Evolutionary conservation across 495 filamentous ascomycete genomes (phyloP).

Genomic region (Lophium mytilinum): DNA sequence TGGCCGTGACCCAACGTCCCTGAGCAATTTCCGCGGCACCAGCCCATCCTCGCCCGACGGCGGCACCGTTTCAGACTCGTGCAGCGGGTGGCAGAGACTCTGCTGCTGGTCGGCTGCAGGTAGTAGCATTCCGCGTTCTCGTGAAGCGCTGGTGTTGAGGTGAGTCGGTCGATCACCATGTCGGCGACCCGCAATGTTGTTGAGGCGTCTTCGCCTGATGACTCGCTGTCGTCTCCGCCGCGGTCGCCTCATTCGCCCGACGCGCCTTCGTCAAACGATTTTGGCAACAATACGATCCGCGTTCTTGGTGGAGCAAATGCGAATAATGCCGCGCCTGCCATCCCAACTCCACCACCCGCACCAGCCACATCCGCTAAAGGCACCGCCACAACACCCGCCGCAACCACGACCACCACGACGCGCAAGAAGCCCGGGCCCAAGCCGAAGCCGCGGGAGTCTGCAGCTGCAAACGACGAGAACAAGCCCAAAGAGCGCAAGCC

Average conservation of each 20-base stretch:
- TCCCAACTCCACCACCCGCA: not conserved
- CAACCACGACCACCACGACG: slow-evolving; percentile 6
- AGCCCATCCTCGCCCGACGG: not conserved
- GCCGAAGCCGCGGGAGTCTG: slow-evolving; percentile 1
- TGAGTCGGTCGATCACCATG: not conserved
- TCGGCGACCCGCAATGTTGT: slow-evolving; percentile 3
- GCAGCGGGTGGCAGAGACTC: not conserved
- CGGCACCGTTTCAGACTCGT: not conserved
- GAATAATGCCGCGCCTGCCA: not conserved
- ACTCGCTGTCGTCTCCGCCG: slow-evolving; percentile 13
- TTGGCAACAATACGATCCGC: slow-evolving; percentile 12
- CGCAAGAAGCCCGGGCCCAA: slow-evolving; percentile 26
- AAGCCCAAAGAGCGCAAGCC: slow-evolving; percentile 38
- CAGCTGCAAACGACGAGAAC: slow-evolving; percentile 2
- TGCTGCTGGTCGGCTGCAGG: not conserved
- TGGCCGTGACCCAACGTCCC: not conserved
- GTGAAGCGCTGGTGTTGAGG: not conserved
- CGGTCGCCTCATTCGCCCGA: slow-evolving; percentile 21
- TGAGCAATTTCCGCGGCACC: not conserved
- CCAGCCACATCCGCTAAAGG: slow-evolving; percentile 9
- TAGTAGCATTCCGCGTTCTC: not conserved
- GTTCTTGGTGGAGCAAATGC: slow-evolving; percentile 8
- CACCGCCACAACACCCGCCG: not conserved
- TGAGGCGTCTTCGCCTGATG: slow-evolving; percentile 19
- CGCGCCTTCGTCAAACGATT: slow-evolving; percentile 4